These are phyloP conservation scores for Candida palmyrensis DNA, from an alignment of 805 yeast species.

Conservation along the genomic window DNA sequence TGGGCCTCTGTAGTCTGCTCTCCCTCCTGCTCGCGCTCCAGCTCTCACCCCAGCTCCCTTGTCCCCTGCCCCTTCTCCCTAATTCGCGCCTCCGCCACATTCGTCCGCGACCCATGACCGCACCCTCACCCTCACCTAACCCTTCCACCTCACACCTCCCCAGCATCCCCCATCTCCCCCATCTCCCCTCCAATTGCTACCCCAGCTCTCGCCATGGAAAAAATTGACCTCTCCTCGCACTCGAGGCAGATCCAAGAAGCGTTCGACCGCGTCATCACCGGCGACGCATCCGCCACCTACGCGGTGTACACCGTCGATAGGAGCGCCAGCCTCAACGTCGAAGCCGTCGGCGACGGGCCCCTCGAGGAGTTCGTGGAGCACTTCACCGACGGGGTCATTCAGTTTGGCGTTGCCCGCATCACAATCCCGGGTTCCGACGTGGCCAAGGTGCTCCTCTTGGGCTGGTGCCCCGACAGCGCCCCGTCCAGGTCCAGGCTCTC, in stretches of 20 bases:
- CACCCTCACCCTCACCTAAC: too few species aligned
- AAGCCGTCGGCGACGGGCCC: conserved; percentile 54
- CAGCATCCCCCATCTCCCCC: too few species aligned
- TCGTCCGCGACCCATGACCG: too few species aligned
- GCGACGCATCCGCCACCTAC: conserved; percentile 67
- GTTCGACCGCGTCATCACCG: conserved; percentile 76
- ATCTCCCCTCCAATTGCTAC: too few species aligned
- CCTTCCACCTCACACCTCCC: too few species aligned
- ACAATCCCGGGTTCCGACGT: conserved; percentile 91
- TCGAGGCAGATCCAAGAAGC: conserved; percentile 70
- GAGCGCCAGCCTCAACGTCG: conserved; percentile 43
- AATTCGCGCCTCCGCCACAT: too few species aligned
- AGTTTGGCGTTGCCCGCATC: conserved; percentile 85
- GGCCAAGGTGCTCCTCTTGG: conserved; percentile 74
- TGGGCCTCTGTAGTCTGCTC: too few species aligned
- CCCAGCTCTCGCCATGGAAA: conserved; percentile 37
- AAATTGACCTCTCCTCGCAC: conserved; percentile 57
- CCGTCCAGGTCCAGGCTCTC: conserved; percentile 72
- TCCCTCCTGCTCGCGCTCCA: too few species aligned
- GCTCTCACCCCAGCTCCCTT: too few species aligned
- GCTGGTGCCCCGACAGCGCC: conserved; percentile 98
- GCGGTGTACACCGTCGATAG: conserved; percentile 75
- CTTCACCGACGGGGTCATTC: conserved; percentile 83
- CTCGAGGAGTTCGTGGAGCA: conserved; percentile 74
- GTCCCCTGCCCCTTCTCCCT: too few species aligned